phyloP scores from a whole-genome alignment of 139 green algal genomes.

The Eudorina sp. region DNA sequence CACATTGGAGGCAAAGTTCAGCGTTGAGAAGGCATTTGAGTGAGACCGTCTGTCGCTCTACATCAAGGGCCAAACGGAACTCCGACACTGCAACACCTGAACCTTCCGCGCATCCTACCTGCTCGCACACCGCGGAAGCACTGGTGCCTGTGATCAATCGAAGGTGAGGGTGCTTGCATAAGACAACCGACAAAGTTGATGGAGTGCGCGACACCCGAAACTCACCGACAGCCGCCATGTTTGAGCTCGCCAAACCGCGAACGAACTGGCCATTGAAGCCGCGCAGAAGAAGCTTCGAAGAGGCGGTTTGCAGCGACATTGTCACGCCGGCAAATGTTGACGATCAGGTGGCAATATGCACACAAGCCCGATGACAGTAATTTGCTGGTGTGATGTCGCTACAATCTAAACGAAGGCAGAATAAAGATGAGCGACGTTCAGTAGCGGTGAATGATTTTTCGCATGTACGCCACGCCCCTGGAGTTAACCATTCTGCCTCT shows the following conservation, averaged over 20 bases:
- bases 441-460: too few species aligned
- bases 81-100: background rate
- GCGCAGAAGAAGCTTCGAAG: slow-evolving; percentile 26
- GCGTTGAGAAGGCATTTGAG: too few species aligned
- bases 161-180: too few species aligned
- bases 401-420: too few species aligned
- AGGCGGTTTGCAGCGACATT: slow-evolving; percentile 33
- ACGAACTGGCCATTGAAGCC: slow-evolving; percentile 16
- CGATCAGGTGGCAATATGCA: background rate
- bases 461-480: too few species aligned
- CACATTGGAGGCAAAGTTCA: too few species aligned
- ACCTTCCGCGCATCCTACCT: background rate
- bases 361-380: too few species aligned
- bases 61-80: too few species aligned
- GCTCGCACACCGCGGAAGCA: background rate
- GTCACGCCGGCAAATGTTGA: slow-evolving; percentile 9
- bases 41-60: too few species aligned
- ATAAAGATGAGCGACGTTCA: too few species aligned
- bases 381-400: too few species aligned
- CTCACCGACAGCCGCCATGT: slow-evolving; percentile 8
- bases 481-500: too few species aligned
- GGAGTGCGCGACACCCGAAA: background rate
- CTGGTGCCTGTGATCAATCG: slow-evolving; percentile 2
- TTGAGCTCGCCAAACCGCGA: background rate
- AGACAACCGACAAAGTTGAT: slow-evolving; percentile 8